Conservation (phyloP, 1,284 basidiomycete genomes). For the Naganishia albida region DNA sequence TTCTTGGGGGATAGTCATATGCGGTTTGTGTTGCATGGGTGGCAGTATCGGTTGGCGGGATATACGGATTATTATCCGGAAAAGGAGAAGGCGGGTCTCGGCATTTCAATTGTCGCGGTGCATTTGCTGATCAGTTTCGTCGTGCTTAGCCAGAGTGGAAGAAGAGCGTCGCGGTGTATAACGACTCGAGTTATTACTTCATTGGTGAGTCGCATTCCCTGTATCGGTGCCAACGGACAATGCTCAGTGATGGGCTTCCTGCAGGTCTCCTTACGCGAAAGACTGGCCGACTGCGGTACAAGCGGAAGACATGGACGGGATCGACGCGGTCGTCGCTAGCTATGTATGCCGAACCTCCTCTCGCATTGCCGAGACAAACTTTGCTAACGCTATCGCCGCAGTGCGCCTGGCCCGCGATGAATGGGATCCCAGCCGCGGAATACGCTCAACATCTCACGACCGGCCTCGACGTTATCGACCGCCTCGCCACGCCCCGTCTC, state of each 20-base stretch:
- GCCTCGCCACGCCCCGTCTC: conserved; percentile 13
- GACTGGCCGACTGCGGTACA: conserved; percentile 12
- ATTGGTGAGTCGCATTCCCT: background rate
- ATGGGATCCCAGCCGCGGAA: conserved; percentile 13
- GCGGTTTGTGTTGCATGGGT: conserved; percentile 23
- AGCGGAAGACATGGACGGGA: conserved; percentile 15
- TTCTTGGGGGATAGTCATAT: conserved; percentile 24
- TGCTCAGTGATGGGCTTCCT: background rate
- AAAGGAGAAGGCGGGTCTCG: conserved; percentile 14
- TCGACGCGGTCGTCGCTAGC: conserved; percentile 20
- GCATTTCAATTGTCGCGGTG: background rate
- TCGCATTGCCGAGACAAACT: background rate
- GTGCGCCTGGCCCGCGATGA: conserved; percentile 9
- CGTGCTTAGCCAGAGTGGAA: conserved; percentile 18
- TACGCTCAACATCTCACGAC: conserved; percentile 7
- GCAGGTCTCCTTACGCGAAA: conserved; percentile 11
- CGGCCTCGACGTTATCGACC: conserved; percentile 18
- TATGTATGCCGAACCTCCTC: background rate
- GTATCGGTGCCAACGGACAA: background rate
- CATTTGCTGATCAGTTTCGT: background rate
- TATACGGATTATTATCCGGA: conserved; percentile 22
- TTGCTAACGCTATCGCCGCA: background rate
- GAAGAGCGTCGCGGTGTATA: conserved; percentile 12
- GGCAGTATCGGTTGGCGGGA: conserved; percentile 25
- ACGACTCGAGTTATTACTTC: conserved; percentile 22